Conservation (phyloP, 1,284 basidiomycete species). For the Ganoderma lucidum region DNA sequence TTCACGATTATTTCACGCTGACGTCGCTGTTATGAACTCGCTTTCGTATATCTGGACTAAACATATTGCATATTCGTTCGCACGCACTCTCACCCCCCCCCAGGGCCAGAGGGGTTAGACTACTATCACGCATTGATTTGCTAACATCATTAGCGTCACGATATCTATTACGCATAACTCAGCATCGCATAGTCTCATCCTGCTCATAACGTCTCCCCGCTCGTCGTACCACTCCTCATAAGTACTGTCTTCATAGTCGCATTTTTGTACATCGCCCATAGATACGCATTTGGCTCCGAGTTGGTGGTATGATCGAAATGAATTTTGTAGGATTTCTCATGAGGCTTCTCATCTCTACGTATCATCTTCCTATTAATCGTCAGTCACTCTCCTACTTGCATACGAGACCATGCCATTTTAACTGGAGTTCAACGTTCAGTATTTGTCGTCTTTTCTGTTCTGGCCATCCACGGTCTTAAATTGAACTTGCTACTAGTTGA, state of each 20-base stretch:
- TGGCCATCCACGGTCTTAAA: background rate
- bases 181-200: background rate
- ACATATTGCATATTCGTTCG: slow-evolving; percentile 22
- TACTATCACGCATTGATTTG: slow-evolving; percentile 7
- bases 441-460: background rate
- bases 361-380: background rate
- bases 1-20: slow-evolving; percentile 3
- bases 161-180: slow-evolving; percentile 11
- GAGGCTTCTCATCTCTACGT: background rate
- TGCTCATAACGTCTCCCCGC: slow-evolving; percentile 1
- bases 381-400: background rate
- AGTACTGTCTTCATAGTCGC: slow-evolving; percentile 20
- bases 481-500: background rate
- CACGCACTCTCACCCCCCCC: background rate
- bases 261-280: slow-evolving; percentile 20
- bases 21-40: slow-evolving; percentile 3
- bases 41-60: slow-evolving; percentile 5
- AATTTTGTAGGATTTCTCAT: slow-evolving; percentile 2
- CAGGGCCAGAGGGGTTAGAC: slow-evolving; percentile 8
- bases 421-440: background rate
- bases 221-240: slow-evolving; percentile 9
- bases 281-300: slow-evolving; percentile 6
- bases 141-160: slow-evolving; percentile 6
- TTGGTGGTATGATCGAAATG: slow-evolving; percentile 8
- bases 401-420: background rate